Conservation (phyloP, 2,329 filamentous ascomycete genomes). For the Claviceps cyperi region DNA sequence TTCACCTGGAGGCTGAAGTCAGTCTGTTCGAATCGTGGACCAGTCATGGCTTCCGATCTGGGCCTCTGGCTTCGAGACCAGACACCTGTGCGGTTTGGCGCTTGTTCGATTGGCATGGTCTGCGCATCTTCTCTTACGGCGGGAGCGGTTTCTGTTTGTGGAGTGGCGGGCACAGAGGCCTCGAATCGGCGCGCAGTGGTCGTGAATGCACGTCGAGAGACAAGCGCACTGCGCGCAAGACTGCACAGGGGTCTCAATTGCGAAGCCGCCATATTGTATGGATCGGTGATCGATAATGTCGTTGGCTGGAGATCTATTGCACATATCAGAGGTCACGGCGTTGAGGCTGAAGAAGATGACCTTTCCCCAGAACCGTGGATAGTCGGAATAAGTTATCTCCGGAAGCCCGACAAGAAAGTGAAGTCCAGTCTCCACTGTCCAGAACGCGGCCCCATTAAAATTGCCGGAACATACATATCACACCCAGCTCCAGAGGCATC, state of each 20-base stretch:
- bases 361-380: background rate
- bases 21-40: conserved; percentile 93
- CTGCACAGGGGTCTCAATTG: conserved; percentile 30
- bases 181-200: conserved; percentile 34
- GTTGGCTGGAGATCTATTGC: background rate
- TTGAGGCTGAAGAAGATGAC: background rate
- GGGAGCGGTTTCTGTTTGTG: conserved; percentile 25
- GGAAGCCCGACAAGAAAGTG: background rate
- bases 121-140: conserved; percentile 27
- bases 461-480: background rate
- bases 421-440: too few species aligned
- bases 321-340: background rate
- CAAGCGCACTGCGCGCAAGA: conserved; percentile 29
- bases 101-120: conserved; percentile 49
- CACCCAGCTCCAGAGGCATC: background rate
- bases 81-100: conserved; percentile 66
- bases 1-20: conserved; percentile 83
- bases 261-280: conserved; percentile 27
- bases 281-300: background rate
- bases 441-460: background rate
- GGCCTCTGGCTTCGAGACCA: conserved; percentile 84
- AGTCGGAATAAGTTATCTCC: conserved; percentile 7
- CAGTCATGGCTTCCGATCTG: conserved; percentile 72
- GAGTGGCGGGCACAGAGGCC: conserved; percentile 23
- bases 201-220: conserved; percentile 32